A percentile compares a stretch with the other conserved stretches of the same genome.
phyloP scores from a whole-genome alignment of 768 basidiomycete species.

The Naematelia aurantialba region DNA sequence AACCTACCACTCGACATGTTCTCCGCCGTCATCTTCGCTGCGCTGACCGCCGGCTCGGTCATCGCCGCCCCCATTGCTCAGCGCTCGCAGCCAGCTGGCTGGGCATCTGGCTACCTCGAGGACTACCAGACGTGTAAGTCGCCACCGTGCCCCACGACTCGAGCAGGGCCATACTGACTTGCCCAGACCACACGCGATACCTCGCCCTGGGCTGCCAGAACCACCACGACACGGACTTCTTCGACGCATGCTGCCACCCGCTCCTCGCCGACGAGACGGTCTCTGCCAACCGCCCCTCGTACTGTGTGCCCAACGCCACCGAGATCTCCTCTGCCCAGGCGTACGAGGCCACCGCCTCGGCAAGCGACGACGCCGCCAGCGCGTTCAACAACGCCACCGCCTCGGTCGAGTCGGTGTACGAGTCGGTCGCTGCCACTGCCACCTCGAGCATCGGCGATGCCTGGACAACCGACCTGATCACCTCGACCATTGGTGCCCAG shows the following conservation, averaged over 20 bases:
- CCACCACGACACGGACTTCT: constrained; percentile 56
- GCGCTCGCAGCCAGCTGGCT: constrained; percentile 30
- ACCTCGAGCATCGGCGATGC: constrained; percentile 19
- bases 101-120: constrained; percentile 48
- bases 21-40: constrained; percentile 18
- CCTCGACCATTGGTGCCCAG: constrained; percentile 17
- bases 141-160: not conserved
- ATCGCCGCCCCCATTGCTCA: constrained; percentile 22
- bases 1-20: constrained; percentile 12
- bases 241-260: constrained; percentile 69
- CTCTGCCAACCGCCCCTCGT: constrained; percentile 53
- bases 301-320: constrained; percentile 56
- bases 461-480: constrained; percentile 23
- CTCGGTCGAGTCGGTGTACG: constrained; percentile 18
- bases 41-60: constrained; percentile 26
- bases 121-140: constrained; percentile 43
- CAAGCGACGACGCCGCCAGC: constrained; percentile 28
- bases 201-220: constrained; percentile 56
- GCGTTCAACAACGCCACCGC: constrained; percentile 15
- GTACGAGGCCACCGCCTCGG: constrained; percentile 21
- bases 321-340: constrained; percentile 22
- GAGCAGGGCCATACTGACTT: not conserved
- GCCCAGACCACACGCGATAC: constrained; percentile 61
- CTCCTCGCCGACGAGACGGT: constrained; percentile 62
- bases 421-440: constrained; percentile 22